Evolutionary conservation across 768 basidiomycete species (phyloP), one percentile per base, ranked within the genome.

Genomic region (Collybia nuda): DNA sequence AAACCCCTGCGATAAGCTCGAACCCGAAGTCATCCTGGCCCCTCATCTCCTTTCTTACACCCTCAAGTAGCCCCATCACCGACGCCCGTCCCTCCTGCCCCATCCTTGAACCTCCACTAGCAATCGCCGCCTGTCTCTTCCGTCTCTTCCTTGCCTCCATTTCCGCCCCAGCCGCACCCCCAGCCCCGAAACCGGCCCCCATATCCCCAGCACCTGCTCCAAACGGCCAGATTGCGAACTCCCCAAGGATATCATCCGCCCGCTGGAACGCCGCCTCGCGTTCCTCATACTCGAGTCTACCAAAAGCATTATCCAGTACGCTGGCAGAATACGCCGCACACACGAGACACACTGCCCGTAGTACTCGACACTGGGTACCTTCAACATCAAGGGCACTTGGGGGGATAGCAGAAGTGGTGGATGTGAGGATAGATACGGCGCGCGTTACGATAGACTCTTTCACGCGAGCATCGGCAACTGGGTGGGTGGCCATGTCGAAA

Each of bases 401-500:
- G 0, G 93, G 93, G 5, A 98, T 76, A 26, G 89, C 81, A 21
- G 90, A 78, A 3, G 94, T 96, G 3, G 86, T 84, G 2, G 88
- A 78, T 8, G 93, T 93, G 61, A 98, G 79, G 19, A 98, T 80
- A 12, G 84, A 67, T 41, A 90, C 79, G 23, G 87, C 78, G 26
- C 95, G 88, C 12, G 75, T 69, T 63, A 98, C 77, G 61, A 98
- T 81, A 51, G 79, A 77, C 63, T 94, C 93, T 65, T 98, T 98
- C 7, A 86, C 86, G 51, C 90, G 87, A 11, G 91, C 80, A 68
- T 98, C 95, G 6, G 95, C 92, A 44, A 98, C 90, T 1, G 96
- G 97, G 67, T 99, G 96, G 0, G 96, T 99, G 15, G 97, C 96
- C 96, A 99, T 99, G 74, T 99, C 96, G 72, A 99, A 99, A 24